Percentiles rank a stretch among this genome's conserved stretches.
These are phyloP conservation scores for Colletotrichum sp. DNA, from an alignment of 2,329 filamentous ascomycete species.

Conservation along the genomic window DNA sequence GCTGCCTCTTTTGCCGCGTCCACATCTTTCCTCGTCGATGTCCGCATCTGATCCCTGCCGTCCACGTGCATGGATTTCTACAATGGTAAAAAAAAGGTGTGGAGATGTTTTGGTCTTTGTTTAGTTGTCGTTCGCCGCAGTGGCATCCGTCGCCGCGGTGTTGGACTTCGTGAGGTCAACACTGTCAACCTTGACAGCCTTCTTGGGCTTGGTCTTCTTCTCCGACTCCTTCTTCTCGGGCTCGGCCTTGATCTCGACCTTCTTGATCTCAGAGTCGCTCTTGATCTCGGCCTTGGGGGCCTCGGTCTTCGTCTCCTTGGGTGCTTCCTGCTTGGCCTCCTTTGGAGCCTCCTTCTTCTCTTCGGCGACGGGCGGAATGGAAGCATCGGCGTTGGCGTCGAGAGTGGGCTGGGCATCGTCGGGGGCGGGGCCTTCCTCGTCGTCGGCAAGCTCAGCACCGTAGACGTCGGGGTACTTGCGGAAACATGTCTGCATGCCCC, in stretches of 20 bases:
- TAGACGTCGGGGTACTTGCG: constrained; percentile 91
- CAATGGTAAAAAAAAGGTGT: neutral
- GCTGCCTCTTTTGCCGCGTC: neutral
- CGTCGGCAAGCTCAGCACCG: constrained; percentile 83
- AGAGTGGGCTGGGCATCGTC: constrained; percentile 32
- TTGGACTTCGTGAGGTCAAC: constrained; percentile 23
- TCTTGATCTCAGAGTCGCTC: constrained; percentile 5
- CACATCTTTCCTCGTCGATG: neutral
- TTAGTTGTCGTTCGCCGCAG: constrained; percentile 31
- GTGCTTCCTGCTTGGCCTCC: constrained; percentile 3
- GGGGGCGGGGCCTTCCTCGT: constrained; percentile 54
- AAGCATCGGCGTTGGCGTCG: constrained; percentile 24
- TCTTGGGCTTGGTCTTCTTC: constrained; percentile 7
- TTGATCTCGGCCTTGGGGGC: neutral
- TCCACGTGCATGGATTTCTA: neutral
- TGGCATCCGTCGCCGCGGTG: constrained; percentile 33
- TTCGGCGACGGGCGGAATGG: neutral
- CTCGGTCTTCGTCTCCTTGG: neutral
- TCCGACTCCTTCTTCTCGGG: constrained; percentile 9
- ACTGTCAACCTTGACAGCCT: neutral
- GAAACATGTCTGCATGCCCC: constrained; percentile 98
- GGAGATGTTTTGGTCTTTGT: neutral
- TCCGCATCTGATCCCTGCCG: neutral
- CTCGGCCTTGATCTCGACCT: constrained; percentile 18
- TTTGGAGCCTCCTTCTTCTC: neutral